Conservation (phyloP, 768 basidiomycete genomes). For the Lyophyllum semitale region DNA sequence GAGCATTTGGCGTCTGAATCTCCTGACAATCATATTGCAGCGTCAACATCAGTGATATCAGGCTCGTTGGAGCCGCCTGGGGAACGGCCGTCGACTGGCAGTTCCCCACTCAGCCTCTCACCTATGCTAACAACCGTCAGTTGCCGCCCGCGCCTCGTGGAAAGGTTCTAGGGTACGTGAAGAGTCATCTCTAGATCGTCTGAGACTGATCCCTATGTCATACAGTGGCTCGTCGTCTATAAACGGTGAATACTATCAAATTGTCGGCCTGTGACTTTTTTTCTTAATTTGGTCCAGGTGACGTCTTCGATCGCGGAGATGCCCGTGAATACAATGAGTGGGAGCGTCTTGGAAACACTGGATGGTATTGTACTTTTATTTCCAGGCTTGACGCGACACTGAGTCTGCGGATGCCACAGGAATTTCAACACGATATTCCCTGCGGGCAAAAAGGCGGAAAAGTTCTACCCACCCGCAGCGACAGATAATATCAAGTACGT, state of each 20-base stretch:
- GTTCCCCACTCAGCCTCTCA: background rate
- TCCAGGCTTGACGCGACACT: background rate
- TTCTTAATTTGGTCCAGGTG: background rate
- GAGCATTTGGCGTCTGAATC: background rate
- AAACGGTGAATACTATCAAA: background rate
- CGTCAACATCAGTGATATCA: background rate
- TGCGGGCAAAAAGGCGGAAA: background rate
- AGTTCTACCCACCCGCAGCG: background rate
- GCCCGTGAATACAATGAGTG: background rate
- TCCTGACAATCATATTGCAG: background rate
- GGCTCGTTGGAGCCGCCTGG: background rate
- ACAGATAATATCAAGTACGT: conserved; percentile 3
- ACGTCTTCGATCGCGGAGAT: background rate
- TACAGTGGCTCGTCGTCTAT: background rate
- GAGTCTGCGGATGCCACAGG: background rate
- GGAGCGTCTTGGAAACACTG: background rate
- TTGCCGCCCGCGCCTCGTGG: conserved; percentile 1
- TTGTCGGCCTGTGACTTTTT: background rate
- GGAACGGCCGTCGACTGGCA: background rate
- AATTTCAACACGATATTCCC: background rate
- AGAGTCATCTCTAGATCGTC: no score
- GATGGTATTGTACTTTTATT: background rate
- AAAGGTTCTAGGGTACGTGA: conserved; percentile 5
- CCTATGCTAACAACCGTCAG: background rate
- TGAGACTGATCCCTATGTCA: background rate